Base-by-base conservation (phyloP, 306 rosid genomes). In the Castanopsis chinensis region DNA sequence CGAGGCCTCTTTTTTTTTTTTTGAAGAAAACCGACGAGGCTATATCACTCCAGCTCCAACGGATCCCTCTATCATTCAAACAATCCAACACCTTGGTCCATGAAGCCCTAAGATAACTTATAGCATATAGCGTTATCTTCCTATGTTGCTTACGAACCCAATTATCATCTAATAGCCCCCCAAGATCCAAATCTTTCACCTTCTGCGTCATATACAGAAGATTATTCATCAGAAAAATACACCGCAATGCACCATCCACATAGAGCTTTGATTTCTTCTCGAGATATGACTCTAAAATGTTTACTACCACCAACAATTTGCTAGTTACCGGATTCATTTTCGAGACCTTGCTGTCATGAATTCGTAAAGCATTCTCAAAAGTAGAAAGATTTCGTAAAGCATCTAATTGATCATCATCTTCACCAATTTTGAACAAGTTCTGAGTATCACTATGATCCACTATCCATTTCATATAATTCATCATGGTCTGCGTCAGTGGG, bases 121-220 rank as follows among this genome's bases (percentile, higher is more conserved):
- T 95, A 15, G 94, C 97, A 61, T 83, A 77, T 86, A 92, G 98
- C 61, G 98, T 96, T n/a, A 91, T 81, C 86, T 87, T 92, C 27
- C 97, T 94, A 0, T 96, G 91, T 35, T 90, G 97, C 67, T 88
- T 90, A n/a, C 98, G 91, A 72, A 95, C 83, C 99, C 99, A 95
- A 51, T 88, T 82, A 80, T 91, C 95, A 8, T 98, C 98, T 80
- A 95, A 84, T 55, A 95, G 86, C 83, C 79, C 85, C 59, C 92
- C 79, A 55, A 95, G 95, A 59, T 93, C 99, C 0, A 96, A 95
- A 82, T 89, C 99, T 79, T 90, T 93, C 83, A 95, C 97, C 71
- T 89, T 95, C 84, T 90, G 86, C 67, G 91, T 96, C n/a, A 95
- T 78, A 82, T 95, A 95, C 80, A 86, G 81, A 25, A 86, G 85